A percentile compares a stretch with the other conserved stretches of the same genome.
Conservation (phyloP, 192 early-diverging fungal genomes). For the Chytriomyces sp. region DNA sequence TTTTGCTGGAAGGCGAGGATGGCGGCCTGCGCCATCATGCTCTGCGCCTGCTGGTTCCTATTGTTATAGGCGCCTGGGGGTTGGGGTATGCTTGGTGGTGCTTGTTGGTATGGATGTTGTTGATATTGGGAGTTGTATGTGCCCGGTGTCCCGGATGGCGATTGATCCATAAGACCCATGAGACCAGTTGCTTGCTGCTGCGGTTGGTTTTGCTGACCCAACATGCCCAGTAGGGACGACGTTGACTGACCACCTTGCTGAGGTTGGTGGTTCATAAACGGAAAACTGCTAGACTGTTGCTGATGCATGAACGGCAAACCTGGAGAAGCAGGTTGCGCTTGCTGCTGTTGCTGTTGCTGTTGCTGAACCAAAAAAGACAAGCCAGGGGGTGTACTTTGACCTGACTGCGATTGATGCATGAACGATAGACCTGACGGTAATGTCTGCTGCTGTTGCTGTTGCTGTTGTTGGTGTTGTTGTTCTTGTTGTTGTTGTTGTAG, state of each 20-base stretch:
- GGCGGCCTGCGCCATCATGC: background rate
- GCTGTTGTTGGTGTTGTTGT: too few relatives aligned
- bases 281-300: background rate
- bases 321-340: background rate
- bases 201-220: background rate
- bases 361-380: too few relatives aligned
- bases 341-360: constrained; percentile 6
- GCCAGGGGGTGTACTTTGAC: too few relatives aligned
- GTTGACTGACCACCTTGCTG: background rate
- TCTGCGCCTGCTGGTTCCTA: too few relatives aligned
- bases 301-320: background rate
- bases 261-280: too few relatives aligned
- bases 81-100: background rate
- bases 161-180: background rate
- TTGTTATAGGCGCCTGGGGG: background rate
- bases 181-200: background rate
- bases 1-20: constrained; percentile 1
- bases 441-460: too few relatives aligned
- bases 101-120: background rate
- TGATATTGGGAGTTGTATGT: background rate
- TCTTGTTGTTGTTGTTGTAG: too few relatives aligned
- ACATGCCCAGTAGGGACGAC: background rate
- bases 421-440: too few relatives aligned
- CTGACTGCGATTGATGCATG: too few relatives aligned
- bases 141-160: background rate